Evolutionary conservation across 345 rosid species (phyloP).

Genomic region (Brassica cretica): DNA sequence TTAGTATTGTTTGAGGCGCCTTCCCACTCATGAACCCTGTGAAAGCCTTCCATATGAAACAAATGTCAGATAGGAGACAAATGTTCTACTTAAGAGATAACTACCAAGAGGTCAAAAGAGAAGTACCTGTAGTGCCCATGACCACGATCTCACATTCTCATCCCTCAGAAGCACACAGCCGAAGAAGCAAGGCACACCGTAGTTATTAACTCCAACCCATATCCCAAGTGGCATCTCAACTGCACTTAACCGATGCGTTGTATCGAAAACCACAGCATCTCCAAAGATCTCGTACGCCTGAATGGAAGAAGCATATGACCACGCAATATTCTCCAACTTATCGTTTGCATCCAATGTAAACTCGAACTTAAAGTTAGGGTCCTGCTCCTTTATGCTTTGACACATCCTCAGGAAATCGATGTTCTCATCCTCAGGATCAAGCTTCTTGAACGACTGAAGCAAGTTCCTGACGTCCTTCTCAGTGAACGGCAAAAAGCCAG

Average conservation of each 20-base stretch:
- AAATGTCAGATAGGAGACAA: slow-evolving; percentile 13
- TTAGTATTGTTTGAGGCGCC: slow-evolving; percentile 83
- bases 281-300: slow-evolving; percentile 86
- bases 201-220: slow-evolving; percentile 93
- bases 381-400: slow-evolving; percentile 85
- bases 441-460: slow-evolving; percentile 84
- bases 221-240: slow-evolving; percentile 98
- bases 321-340: slow-evolving; percentile 80
- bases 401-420: slow-evolving; percentile 88
- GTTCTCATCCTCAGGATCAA: slow-evolving; percentile 86
- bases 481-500: slow-evolving; percentile 89
- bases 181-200: slow-evolving; percentile 97
- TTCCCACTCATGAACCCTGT: slow-evolving; percentile 85
- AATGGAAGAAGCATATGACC: slow-evolving; percentile 91
- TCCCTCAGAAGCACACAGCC: slow-evolving; percentile 86
- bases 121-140: slow-evolving; percentile 95
- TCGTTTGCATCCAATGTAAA: slow-evolving; percentile 62
- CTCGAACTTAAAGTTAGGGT: slow-evolving; percentile 87
- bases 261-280: slow-evolving; percentile 92
- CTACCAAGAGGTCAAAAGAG: not conserved
- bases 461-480: slow-evolving; percentile 97
- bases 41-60: slow-evolving; percentile 57
- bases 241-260: slow-evolving; percentile 85
- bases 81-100: not conserved
- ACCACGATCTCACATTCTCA: slow-evolving; percentile 73